Evolutionary conservation across 2,329 filamentous ascomycete species (phyloP).

Genomic region (Beauveria scarabaeidicola): DNA sequence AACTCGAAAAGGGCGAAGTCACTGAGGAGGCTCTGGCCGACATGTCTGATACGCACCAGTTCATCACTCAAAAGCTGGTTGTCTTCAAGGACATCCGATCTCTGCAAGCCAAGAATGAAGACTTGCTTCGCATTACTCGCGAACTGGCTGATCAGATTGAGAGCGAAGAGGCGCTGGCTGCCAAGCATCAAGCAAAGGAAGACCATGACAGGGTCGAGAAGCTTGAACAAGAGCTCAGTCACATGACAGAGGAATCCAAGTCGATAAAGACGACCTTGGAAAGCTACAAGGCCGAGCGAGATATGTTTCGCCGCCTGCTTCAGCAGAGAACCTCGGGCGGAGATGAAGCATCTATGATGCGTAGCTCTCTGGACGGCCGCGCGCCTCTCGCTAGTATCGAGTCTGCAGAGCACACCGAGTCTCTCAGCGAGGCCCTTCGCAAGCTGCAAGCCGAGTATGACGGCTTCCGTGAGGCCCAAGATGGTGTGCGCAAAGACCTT

Average conservation of each 20-base stretch:
- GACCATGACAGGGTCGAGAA: conserved; percentile 66
- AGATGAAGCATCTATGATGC: conserved; percentile 62
- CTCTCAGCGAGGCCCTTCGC: conserved; percentile 68
- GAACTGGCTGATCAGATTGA: conserved; percentile 85
- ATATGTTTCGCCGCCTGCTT: conserved; percentile 94
- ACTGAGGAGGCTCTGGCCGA: conserved; percentile 62
- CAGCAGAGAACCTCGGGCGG: conserved; percentile 57
- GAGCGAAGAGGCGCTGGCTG: conserved; percentile 71
- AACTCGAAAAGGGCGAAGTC: conserved; percentile 67
- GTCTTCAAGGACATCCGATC: conserved; percentile 80
- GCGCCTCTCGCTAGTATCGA: conserved; percentile 52
- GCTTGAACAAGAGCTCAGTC: conserved; percentile 62
- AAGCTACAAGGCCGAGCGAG: conserved; percentile 89
- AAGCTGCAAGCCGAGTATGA: conserved; percentile 89
- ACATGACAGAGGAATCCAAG: conserved; percentile 74
- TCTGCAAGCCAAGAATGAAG: conserved; percentile 79
- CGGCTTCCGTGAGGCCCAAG: conserved; percentile 76
- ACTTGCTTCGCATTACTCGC: conserved; percentile 73
- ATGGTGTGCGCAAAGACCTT: conserved; percentile 70
- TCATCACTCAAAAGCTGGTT: conserved; percentile 84
- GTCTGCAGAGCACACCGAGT: conserved; percentile 44
- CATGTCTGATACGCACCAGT: conserved; percentile 74
- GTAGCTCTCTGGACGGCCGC: conserved; percentile 57
- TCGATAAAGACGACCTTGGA: conserved; percentile 77
- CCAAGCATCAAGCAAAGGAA: conserved; percentile 52